phyloP scores from a whole-genome alignment of 2,329 filamentous ascomycete genomes.

The Orbilia ellipsospora region DNA sequence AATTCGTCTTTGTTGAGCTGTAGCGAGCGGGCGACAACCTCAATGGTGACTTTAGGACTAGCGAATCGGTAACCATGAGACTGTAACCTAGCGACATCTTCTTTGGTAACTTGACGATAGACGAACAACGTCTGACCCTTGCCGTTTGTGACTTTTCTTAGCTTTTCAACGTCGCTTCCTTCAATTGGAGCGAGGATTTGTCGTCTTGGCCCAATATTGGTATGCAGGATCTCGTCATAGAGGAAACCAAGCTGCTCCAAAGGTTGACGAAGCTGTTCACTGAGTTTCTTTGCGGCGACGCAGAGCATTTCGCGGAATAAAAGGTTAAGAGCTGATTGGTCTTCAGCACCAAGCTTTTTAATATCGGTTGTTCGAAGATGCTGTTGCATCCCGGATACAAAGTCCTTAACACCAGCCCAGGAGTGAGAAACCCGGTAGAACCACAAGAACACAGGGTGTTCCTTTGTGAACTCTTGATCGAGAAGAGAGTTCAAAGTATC shows the following conservation, averaged over 20 bases:
- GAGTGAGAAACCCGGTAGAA: conserved; percentile 83
- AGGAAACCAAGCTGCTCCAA: conserved; percentile 75
- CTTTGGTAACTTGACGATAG: conserved; percentile 71
- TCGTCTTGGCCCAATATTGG: conserved; percentile 65
- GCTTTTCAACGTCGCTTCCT: conserved; percentile 55
- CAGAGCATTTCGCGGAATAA: conserved; percentile 87
- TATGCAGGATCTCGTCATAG: conserved; percentile 78
- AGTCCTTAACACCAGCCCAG: conserved; percentile 75
- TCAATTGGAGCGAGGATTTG: conserved; percentile 36
- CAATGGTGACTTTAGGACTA: conserved; percentile 73
- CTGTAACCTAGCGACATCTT: conserved; percentile 73
- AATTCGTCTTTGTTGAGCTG: conserved; percentile 76
- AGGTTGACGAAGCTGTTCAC: conserved; percentile 72
- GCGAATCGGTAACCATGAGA: conserved; percentile 83
- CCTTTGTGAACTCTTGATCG: conserved; percentile 72
- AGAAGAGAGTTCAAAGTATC: conserved; percentile 71
- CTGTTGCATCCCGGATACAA: conserved; percentile 77
- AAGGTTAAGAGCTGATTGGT: conserved; percentile 75
- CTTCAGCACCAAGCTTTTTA: conserved; percentile 61
- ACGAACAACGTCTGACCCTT: conserved; percentile 85
- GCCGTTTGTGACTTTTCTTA: conserved; percentile 66
- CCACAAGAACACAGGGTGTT: conserved; percentile 86
- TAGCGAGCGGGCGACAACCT: conserved; percentile 76
- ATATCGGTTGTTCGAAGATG: conserved; percentile 71
- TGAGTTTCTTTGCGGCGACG: conserved; percentile 78